phyloP scores from a whole-genome alignment of 345 rosid species.

The Hypericum androsaemum region DNA sequence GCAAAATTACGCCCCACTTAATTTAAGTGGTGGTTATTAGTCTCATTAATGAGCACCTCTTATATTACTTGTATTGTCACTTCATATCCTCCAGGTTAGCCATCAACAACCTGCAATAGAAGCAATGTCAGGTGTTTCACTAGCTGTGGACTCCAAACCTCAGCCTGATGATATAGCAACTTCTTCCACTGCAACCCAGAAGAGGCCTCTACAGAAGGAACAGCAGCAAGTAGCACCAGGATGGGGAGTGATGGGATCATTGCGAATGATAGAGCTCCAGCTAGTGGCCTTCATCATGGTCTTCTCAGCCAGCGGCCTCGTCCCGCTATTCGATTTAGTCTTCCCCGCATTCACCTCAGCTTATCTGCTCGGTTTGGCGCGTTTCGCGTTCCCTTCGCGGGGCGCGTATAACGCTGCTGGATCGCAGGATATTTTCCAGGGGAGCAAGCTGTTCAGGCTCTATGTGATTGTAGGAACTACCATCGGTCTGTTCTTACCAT shows the following conservation, averaged over 20 bases:
- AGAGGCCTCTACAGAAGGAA: constrained; percentile 9
- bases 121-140: constrained; percentile 68
- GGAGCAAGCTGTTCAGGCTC: constrained; percentile 47
- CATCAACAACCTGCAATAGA: neutral
- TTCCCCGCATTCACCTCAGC: constrained; percentile 68
- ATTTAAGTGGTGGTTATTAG: no score
- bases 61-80: no score
- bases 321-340: constrained; percentile 65
- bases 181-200: constrained; percentile 14
- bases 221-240: constrained; percentile 12
- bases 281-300: constrained; percentile 82
- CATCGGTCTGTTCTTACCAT: constrained; percentile 67
- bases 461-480: constrained; percentile 60
- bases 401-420: constrained; percentile 13
- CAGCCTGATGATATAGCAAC: constrained; percentile 24
- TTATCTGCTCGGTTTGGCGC: constrained; percentile 47
- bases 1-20: no score
- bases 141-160: constrained; percentile 42
- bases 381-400: constrained; percentile 59
- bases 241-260: constrained; percentile 63
- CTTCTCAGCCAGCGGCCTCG: constrained; percentile 81
- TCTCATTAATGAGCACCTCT: no score
- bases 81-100: no score
- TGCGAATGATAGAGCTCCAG: constrained; percentile 76
- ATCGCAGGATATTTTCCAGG: constrained; percentile 48